These are phyloP conservation scores for Skeletonema costatum DNA, from an alignment of 108 stramenopile genomes.

Conservation along the genomic window DNA sequence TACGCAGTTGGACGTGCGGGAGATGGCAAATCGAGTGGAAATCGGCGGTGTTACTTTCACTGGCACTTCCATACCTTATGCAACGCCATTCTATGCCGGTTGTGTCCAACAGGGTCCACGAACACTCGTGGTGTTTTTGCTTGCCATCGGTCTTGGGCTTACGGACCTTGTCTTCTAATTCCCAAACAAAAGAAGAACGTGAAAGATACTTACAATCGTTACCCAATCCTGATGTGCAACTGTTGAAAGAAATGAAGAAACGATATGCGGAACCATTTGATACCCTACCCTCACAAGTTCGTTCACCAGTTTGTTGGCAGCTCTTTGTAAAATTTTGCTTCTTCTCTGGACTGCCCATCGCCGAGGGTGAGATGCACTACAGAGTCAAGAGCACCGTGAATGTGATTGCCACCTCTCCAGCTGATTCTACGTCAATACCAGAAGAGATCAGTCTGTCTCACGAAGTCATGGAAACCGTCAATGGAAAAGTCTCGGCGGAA, in stretches of 20 bases:
- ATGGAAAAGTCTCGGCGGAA: constrained; percentile 70
- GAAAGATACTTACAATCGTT: constrained; percentile 39
- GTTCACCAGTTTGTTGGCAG: constrained; percentile 65
- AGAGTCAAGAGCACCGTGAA: constrained; percentile 63
- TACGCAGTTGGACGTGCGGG: constrained; percentile 80
- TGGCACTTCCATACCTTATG: constrained; percentile 66
- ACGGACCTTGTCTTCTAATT: constrained; percentile 26
- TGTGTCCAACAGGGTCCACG: constrained; percentile 80
- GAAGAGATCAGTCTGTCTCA: constrained; percentile 76
- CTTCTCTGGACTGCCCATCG: constrained; percentile 87
- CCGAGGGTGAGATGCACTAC: constrained; percentile 89
- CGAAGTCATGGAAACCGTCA: constrained; percentile 88
- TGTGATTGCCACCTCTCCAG: constrained; percentile 4
- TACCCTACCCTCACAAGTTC: constrained; percentile 78
- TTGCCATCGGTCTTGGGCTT: constrained; percentile 76
- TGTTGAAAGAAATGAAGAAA: constrained; percentile 65
- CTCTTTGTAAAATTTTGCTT: constrained; percentile 87
- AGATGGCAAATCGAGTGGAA: constrained; percentile 60
- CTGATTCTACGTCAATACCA: constrained; percentile 13
- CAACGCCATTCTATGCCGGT: constrained; percentile 83
- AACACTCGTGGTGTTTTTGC: constrained; percentile 89
- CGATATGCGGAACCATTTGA: constrained; percentile 71
- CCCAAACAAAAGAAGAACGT: constrained; percentile 19
- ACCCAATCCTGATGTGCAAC: constrained; percentile 51
- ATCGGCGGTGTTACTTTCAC: constrained; percentile 88